A percentile compares a stretch with the other conserved stretches of the same genome.
phyloP scores from a whole-genome alignment of 2,329 filamentous ascomycete genomes.

The Neofusicoccum kwambonambiense region DNA sequence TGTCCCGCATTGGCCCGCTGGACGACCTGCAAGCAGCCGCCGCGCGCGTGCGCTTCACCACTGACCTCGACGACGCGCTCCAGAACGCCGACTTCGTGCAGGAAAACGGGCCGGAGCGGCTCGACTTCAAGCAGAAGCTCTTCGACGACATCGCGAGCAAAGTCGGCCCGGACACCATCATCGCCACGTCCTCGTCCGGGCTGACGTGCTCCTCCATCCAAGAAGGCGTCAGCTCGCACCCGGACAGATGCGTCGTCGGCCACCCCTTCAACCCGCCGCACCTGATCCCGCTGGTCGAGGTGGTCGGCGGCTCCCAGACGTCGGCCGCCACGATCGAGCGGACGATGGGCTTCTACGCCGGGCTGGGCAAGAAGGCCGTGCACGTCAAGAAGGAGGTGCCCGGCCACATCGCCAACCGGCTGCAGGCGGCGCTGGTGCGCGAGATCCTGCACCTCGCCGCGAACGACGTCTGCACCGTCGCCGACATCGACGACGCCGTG shows the following conservation, averaged over 20 bases:
- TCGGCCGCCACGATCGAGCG: conserved; percentile 22
- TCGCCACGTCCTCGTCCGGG: conserved; percentile 43
- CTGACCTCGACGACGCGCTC: conserved; percentile 24
- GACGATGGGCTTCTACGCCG: conserved; percentile 41
- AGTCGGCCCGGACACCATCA: conserved; percentile 34
- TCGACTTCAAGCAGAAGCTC: conserved; percentile 41
- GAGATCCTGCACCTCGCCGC: conserved; percentile 23
- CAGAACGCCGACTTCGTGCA: conserved; percentile 17
- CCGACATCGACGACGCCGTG: conserved; percentile 24
- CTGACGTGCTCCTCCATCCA: conserved; percentile 35
- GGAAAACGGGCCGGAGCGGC: conserved; percentile 41
- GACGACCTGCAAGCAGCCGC: conserved; percentile 8
- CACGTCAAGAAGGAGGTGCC: conserved; percentile 42
- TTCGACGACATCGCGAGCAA: conserved; percentile 35
- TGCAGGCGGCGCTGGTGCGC: conserved; percentile 34
- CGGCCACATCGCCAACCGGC: conserved; percentile 47
- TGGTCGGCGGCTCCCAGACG: conserved; percentile 41
- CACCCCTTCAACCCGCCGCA: conserved; percentile 53
- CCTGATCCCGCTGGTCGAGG: conserved; percentile 49
- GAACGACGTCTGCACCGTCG: conserved; percentile 21
- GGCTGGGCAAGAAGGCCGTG: conserved; percentile 42
- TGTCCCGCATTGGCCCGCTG: conserved; percentile 20
- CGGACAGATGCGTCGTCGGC: conserved; percentile 42
- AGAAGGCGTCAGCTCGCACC: conserved; percentile 26
- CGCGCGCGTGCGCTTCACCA: conserved; percentile 21